These are phyloP conservation scores for Neurospora crassa DNA, from an alignment of 2,329 filamentous ascomycete species.

Conservation along the genomic window DNA sequence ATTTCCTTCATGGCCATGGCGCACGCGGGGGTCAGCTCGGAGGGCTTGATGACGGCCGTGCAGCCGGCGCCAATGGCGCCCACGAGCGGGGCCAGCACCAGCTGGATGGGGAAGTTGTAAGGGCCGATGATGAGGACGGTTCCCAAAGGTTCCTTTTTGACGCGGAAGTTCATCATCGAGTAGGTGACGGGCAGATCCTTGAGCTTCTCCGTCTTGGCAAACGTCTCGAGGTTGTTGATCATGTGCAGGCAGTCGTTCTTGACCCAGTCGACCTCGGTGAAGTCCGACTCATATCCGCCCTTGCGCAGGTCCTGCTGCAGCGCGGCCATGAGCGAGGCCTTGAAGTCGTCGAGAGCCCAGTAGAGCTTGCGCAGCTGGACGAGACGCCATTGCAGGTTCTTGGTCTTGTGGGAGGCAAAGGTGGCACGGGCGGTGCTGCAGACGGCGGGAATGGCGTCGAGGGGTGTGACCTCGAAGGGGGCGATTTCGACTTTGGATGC, in stretches of 20 bases:
- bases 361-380: slow-evolving; percentile 88
- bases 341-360: slow-evolving; percentile 80
- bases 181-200: slow-evolving; percentile 60
- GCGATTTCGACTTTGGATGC: slow-evolving; percentile 31
- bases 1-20: slow-evolving; percentile 75
- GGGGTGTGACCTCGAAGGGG: slow-evolving; percentile 49
- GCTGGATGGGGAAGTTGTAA: slow-evolving; percentile 87
- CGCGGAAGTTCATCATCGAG: slow-evolving; percentile 60
- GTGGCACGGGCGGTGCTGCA: slow-evolving; percentile 53
- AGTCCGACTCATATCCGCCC: slow-evolving; percentile 60
- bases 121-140: slow-evolving; percentile 77
- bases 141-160: slow-evolving; percentile 82
- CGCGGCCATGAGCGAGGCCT: slow-evolving; percentile 62
- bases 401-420: slow-evolving; percentile 75
- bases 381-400: slow-evolving; percentile 70
- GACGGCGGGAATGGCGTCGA: slow-evolving; percentile 55
- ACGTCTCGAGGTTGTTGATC: slow-evolving; percentile 68
- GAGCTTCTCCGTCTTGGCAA: slow-evolving; percentile 72
- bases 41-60: slow-evolving; percentile 83
- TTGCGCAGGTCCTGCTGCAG: slow-evolving; percentile 72
- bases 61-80: slow-evolving; percentile 91
- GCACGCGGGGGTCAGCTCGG: slow-evolving; percentile 66
- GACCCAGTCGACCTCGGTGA: slow-evolving; percentile 69
- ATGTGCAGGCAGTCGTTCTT: slow-evolving; percentile 74
- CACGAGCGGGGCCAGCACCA: slow-evolving; percentile 68